Evolutionary conservation across 78 protist genomes (phyloP), one percentile per base, ranked within the genome.

Genomic region (Dictyostelium discoideum): DNA sequence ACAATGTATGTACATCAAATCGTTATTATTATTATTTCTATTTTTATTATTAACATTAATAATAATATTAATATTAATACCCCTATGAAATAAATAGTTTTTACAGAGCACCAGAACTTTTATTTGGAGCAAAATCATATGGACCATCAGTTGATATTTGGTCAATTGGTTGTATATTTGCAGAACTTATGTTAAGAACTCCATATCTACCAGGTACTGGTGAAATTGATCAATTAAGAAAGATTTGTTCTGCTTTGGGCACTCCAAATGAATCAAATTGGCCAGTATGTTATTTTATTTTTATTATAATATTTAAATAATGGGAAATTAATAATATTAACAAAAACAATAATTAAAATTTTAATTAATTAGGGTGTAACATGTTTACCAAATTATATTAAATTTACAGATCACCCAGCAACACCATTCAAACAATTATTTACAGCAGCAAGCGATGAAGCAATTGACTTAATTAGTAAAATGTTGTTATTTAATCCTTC

Each of bases 31-130:
- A 67, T 80, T n/a, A 4, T 26, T 22, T 13, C 3, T 11, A 11
- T 50, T 50, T 2, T 50, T 50, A 50, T 50, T 50, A 11, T 50
- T 50, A 11, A 9, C 8, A 11, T 50, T 50, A 11, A 9, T 44
- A 44, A 9, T 44, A 44, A 9, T 44, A 44, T 44, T 44, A 44
- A 9, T 44, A 44, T 44, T 48, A 48, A 13, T 48, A 48, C 10
- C 7, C 10, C 7, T n/a, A 37, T 72, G 46, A 72, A 73, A n/a
- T 20, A 29, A 26, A 90, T 63, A 50, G 93, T 42, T 97, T 85
- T 82, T 97, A 96, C 80, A 76, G 98, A 39, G 97, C 98, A 32
- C 99, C 99, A 57, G 99, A 98, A 77, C 86, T 98, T 77, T 87
- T 98, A 69, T 97, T 96, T 93, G 98, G 98, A 46, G 94, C 98